These are phyloP conservation scores for Pascua sp. DNA, from an alignment of 1,284 basidiomycete species.

Conservation along the genomic window DNA sequence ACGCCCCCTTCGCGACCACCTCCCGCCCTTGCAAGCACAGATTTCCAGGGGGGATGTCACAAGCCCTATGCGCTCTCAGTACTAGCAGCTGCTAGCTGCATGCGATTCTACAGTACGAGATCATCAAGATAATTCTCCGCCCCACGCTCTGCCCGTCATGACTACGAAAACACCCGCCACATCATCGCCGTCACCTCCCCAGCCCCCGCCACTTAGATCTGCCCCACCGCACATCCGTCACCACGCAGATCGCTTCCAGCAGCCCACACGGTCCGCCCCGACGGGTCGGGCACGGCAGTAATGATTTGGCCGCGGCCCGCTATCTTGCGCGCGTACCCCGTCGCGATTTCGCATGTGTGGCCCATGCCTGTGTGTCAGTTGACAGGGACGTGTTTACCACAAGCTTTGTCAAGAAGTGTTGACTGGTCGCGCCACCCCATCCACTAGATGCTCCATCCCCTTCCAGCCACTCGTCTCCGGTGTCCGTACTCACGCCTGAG, in stretches of 20 bases:
- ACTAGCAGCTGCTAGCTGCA: no score
- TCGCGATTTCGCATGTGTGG: constrained; percentile 67
- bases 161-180: no score
- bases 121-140: no score
- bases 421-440: neutral
- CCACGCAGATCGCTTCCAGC: constrained; percentile 80
- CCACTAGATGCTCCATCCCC: neutral
- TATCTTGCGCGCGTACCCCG: constrained; percentile 63
- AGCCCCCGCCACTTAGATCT: constrained; percentile 59
- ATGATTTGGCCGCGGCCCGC: constrained; percentile 91
- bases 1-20: no score
- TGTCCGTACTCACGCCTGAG: constrained; percentile 51
- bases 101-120: no score
- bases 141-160: no score
- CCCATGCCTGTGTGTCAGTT: constrained; percentile 65
- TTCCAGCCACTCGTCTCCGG: neutral
- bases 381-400: neutral
- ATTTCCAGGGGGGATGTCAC: no score
- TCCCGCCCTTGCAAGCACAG: no score
- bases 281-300: constrained; percentile 67
- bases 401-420: neutral
- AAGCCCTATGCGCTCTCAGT: no score
- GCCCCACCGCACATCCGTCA: constrained; percentile 83
- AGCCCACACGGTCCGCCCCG: constrained; percentile 70
- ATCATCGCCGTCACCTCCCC: no score